Conservation (phyloP, 371 early-diverging fungal species). For the Mortierella sp. region DNA sequence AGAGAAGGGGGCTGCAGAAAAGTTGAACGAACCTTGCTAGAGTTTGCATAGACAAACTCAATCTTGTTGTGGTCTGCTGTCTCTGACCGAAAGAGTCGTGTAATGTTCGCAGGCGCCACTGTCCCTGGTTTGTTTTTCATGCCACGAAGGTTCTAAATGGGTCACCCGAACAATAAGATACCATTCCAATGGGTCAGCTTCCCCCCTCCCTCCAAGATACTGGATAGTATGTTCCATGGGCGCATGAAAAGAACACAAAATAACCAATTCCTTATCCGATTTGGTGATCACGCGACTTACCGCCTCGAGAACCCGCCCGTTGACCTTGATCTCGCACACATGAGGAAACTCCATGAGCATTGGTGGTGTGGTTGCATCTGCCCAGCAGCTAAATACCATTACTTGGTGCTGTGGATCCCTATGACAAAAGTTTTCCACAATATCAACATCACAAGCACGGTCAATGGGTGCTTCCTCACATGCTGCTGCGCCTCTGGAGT, state of each 20-base stretch:
- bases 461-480: no score
- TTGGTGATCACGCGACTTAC: slow-evolving; percentile 60
- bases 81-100: slow-evolving; percentile 53
- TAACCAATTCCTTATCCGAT: no score
- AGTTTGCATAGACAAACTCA: slow-evolving; percentile 69
- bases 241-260: no score
- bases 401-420: slow-evolving; percentile 33
- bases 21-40: slow-evolving; percentile 63
- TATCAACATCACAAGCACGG: no score
- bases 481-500: no score
- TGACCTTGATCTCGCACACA: slow-evolving; percentile 62
- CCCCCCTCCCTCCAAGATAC: no score
- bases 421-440: not conserved
- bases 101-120: slow-evolving; percentile 69
- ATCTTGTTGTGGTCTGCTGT: slow-evolving; percentile 54
- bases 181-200: no score
- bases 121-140: slow-evolving; percentile 72
- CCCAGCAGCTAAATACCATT: slow-evolving; percentile 44
- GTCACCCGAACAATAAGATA: no score
- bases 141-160: slow-evolving; percentile 67
- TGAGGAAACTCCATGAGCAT: slow-evolving; percentile 57
- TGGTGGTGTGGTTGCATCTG: slow-evolving; percentile 22
- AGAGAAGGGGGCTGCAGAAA: no score
- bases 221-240: no score
- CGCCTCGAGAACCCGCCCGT: slow-evolving; percentile 56